phyloP scores from a whole-genome alignment of 129 eudicot species.

The Saussurea involucrata region DNA sequence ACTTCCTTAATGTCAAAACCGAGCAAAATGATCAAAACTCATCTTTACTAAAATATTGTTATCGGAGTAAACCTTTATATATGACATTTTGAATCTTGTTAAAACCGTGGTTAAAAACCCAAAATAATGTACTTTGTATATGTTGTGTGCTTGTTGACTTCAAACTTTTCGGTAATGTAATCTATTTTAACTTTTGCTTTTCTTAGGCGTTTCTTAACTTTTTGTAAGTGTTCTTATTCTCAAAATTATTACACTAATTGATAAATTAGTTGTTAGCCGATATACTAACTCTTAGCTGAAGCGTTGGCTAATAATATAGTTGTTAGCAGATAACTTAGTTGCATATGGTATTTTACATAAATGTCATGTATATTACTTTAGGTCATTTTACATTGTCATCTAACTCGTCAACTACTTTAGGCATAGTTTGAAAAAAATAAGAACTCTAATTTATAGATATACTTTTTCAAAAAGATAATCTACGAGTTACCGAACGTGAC shows the following conservation, averaged over 20 bases:
- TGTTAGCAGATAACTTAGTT: background rate
- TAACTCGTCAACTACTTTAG: too few species aligned
- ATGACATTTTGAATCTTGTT: background rate
- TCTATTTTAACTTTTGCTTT: background rate
- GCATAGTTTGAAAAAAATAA: too few species aligned
- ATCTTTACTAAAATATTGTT: constrained; percentile 6
- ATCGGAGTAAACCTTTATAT: background rate
- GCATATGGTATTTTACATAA: too few species aligned
- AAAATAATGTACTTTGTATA: background rate
- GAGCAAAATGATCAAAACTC: too few species aligned
- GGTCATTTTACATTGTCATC: too few species aligned
- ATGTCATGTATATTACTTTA: too few species aligned
- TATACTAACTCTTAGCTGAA: too few species aligned
- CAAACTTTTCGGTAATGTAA: background rate
- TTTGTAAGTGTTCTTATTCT: background rate
- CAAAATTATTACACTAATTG: background rate
- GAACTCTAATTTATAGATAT: too few species aligned
- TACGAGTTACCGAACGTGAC: too few species aligned
- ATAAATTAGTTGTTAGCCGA: background rate
- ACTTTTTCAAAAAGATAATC: too few species aligned
- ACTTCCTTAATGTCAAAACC: too few species aligned
- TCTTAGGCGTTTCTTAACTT: background rate
- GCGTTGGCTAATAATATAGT: background rate
- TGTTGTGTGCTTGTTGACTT: background rate
- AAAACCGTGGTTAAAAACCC: background rate